Conservation (phyloP, 768 basidiomycete species). For the Russula griseocarnosa region DNA sequence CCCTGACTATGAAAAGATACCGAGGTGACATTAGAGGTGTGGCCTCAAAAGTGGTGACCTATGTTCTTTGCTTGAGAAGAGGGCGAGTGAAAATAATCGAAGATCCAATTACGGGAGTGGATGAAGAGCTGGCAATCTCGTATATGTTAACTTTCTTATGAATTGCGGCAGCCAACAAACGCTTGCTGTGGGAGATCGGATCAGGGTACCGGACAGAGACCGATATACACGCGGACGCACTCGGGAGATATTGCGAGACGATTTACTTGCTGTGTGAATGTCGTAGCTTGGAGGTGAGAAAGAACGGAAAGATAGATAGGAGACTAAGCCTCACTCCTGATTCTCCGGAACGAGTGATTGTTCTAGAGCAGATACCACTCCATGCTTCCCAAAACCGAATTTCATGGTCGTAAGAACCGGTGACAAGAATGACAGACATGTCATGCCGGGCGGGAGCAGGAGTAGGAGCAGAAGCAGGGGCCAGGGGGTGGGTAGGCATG, state of each 20-base stretch:
- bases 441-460: conserved; percentile 35
- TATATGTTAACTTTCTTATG: conserved; percentile 93
- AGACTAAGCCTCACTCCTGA: conserved; percentile 58
- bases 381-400: conserved; percentile 99
- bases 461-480: too few relatives aligned
- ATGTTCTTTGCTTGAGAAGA: conserved; percentile 29
- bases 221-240: conserved; percentile 42
- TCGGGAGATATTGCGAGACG: conserved; percentile 96
- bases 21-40: conserved; percentile 88
- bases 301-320: conserved; percentile 15
- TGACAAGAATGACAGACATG: conserved; percentile 93
- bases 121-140: conserved; percentile 72
- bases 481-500: conserved; percentile 34
- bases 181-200: conserved; percentile 56
- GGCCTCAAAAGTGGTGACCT: conserved; percentile 88
- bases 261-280: conserved; percentile 80
- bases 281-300: conserved; percentile 24
- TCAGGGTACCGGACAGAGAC: conserved; percentile 15
- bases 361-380: conserved; percentile 97
- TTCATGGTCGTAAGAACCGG: conserved; percentile 98
- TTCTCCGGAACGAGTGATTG: conserved; percentile 83
- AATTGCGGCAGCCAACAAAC: conserved; percentile 89
- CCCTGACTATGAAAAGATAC: conserved; percentile 95
- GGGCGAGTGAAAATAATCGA: conserved; percentile 38
- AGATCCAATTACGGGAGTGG: conserved; percentile 43